A percentile compares a stretch with the other conserved stretches of the same genome.
Evolutionary conservation across 192 early-diverging fungal species (phyloP).

Genomic region (Obelidium mucronatum): DNA sequence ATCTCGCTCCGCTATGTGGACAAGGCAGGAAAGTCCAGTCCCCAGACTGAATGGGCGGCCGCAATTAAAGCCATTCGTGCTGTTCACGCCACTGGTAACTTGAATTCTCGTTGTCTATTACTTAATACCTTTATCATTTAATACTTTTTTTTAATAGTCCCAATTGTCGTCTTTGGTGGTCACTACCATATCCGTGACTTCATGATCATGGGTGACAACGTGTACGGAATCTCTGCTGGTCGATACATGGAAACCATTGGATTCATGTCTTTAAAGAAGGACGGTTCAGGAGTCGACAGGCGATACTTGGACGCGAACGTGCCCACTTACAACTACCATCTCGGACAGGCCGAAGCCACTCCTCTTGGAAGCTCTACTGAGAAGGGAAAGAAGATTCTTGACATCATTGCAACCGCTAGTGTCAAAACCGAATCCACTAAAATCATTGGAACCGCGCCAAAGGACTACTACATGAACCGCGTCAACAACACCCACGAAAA

Average conservation of each 20-base stretch:
- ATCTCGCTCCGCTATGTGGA: conserved; percentile 45
- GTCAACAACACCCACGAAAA: conserved; percentile 45
- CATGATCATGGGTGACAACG: conserved; percentile 50
- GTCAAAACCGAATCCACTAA: conserved; percentile 44
- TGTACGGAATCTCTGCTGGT: conserved; percentile 54
- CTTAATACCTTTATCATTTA: background rate
- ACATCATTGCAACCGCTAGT: conserved; percentile 44
- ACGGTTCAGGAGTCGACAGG: conserved; percentile 43
- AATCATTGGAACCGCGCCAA: conserved; percentile 54
- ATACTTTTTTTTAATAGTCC: too few species aligned
- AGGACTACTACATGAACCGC: conserved; percentile 58
- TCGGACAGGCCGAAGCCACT: conserved; percentile 35
- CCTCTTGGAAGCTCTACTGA: conserved; percentile 36
- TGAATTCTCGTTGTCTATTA: background rate
- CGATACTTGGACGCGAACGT: conserved; percentile 64
- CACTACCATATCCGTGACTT: conserved; percentile 62
- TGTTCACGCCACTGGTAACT: conserved; percentile 46
- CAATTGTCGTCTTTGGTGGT: conserved; percentile 61
- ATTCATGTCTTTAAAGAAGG: conserved; percentile 57
- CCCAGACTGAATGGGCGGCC: conserved; percentile 43
- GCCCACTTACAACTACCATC: conserved; percentile 60
- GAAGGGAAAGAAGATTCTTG: conserved; percentile 47
- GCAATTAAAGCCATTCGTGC: conserved; percentile 56
- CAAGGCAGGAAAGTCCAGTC: background rate
- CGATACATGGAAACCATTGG: conserved; percentile 66